Percentiles rank a stretch among this genome's conserved stretches.
Conservation (phyloP, 495 filamentous ascomycete genomes). For the Aspergillus baeticus region DNA sequence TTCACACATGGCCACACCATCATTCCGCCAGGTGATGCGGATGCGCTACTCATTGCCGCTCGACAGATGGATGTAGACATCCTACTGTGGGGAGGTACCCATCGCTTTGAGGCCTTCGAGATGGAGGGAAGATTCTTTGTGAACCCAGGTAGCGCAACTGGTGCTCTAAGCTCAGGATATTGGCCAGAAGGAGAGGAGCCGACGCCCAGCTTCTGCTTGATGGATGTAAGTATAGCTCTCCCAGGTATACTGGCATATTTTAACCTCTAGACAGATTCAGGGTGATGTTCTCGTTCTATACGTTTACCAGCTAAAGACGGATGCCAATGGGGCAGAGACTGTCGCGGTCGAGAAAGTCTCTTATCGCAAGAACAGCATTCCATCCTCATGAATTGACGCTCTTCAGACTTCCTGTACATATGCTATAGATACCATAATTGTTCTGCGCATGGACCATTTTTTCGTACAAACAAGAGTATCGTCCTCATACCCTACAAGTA, state of each 20-base stretch:
- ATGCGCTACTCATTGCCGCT: constrained; percentile 87
- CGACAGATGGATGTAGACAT: constrained; percentile 97
- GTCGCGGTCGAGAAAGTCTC: constrained; percentile 98
- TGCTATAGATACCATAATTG: constrained; percentile 27
- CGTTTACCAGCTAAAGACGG: constrained; percentile 93
- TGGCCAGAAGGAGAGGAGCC: constrained; percentile 75
- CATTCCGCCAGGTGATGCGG: constrained; percentile 85
- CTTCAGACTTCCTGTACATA: constrained; percentile 31
- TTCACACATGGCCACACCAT: constrained; percentile 97
- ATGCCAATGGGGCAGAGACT: constrained; percentile 82
- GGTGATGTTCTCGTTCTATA: constrained; percentile 96
- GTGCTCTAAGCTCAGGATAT: constrained; percentile 74
- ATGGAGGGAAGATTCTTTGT: constrained; percentile 98
- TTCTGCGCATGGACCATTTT: background rate
- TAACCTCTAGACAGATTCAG: constrained; percentile 68
- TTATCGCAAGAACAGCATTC: constrained; percentile 75
- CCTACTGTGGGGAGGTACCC: constrained; percentile 95
- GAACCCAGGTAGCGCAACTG: constrained; percentile 93
- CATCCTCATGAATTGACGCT: constrained; percentile 31
- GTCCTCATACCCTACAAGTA: too few relatives aligned
- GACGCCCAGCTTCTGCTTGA: constrained; percentile 93
- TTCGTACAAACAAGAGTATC: too few relatives aligned
- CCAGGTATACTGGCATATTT: background rate
- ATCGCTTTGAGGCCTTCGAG: constrained; percentile 97
- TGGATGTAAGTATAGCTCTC: constrained; percentile 76